Percentiles rank a stretch among this genome's conserved stretches.
Conservation (phyloP, 1,284 basidiomycete genomes). For the Naganishia cerealis region DNA sequence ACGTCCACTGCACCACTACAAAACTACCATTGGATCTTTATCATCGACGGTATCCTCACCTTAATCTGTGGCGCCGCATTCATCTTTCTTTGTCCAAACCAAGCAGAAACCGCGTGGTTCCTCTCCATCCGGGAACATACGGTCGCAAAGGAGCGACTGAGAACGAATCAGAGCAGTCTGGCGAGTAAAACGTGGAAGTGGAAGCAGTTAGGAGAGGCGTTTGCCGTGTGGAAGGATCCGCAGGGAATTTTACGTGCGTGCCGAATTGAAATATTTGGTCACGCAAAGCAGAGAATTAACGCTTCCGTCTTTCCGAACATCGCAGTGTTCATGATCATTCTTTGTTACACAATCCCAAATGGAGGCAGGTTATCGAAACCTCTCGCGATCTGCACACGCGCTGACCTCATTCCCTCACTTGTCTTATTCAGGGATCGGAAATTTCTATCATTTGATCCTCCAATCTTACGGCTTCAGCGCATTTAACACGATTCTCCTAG, state of each 20-base stretch:
- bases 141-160: slow-evolving; percentile 44
- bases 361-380: slow-evolving; percentile 32
- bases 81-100: slow-evolving; percentile 43
- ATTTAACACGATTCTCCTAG: slow-evolving; percentile 45
- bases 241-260: slow-evolving; percentile 38
- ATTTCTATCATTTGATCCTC: slow-evolving; percentile 37
- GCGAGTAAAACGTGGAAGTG: slow-evolving; percentile 45
- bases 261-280: background rate
- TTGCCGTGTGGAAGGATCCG: slow-evolving; percentile 42
- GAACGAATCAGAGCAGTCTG: slow-evolving; percentile 45
- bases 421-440: slow-evolving; percentile 37
- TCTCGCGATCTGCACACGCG: slow-evolving; percentile 34
- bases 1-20: slow-evolving; percentile 12
- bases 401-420: slow-evolving; percentile 3
- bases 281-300: background rate
- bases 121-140: slow-evolving; percentile 39
- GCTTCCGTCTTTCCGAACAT: slow-evolving; percentile 12
- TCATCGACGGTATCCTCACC: slow-evolving; percentile 45
- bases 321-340: slow-evolving; percentile 36
- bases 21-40: slow-evolving; percentile 47
- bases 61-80: slow-evolving; percentile 42
- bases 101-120: slow-evolving; percentile 39
- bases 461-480: slow-evolving; percentile 45
- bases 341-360: slow-evolving; percentile 41
- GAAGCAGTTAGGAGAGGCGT: slow-evolving; percentile 44